Percentiles rank a stretch among this genome's conserved stretches.
These are phyloP conservation scores for Fraxinus cuspidata DNA, from an alignment of 257 asterid genomes.

Conservation along the genomic window DNA sequence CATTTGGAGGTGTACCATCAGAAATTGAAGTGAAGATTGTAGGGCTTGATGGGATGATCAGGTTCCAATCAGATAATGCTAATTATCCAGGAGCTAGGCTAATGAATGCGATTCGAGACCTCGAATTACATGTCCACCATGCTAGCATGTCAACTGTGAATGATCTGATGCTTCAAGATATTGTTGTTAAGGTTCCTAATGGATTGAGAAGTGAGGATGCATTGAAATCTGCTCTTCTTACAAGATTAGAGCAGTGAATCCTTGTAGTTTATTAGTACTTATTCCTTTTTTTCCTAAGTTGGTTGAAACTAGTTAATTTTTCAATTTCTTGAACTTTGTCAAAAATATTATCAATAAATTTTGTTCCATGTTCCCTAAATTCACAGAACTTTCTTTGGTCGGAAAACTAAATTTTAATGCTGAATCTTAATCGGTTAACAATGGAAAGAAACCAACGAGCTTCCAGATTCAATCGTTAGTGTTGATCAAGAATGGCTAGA, in stretches of 20 bases:
- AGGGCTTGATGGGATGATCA: constrained; percentile 39
- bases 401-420: too few relatives aligned
- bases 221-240: constrained; percentile 34
- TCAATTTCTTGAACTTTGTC: not conserved
- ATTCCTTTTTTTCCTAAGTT: not conserved
- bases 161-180: constrained; percentile 42
- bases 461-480: not conserved
- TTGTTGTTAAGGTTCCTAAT: constrained; percentile 36
- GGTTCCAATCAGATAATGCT: constrained; percentile 29
- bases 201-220: constrained; percentile 34
- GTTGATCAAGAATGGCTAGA: not conserved
- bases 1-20: not conserved
- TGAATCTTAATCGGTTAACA: not conserved
- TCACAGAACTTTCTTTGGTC: too few relatives aligned
- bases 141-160: constrained; percentile 32
- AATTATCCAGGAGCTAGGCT: constrained; percentile 34
- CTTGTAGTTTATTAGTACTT: not conserved
- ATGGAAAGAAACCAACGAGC: not conserved
- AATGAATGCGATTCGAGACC: constrained; percentile 36
- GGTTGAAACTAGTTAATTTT: not conserved
- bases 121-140: constrained; percentile 32
- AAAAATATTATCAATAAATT: not conserved
- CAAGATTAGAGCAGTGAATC: constrained; percentile 10
- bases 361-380: not conserved
- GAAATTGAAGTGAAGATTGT: constrained; percentile 38